These are phyloP conservation scores for Mucor velutinosus DNA, from an alignment of 371 early-diverging fungal genomes.

Conservation along the genomic window DNA sequence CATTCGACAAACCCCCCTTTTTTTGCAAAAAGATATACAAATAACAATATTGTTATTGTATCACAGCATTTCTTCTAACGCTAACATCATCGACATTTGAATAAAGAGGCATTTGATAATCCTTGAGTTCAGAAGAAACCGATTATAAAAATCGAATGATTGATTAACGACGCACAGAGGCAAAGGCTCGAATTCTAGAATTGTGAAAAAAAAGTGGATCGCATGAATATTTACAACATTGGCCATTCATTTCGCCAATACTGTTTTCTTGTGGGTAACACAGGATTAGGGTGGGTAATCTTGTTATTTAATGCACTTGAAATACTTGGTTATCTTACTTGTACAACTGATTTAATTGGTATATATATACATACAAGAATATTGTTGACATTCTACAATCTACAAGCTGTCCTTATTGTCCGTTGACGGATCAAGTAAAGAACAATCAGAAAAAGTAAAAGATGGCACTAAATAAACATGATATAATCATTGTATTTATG, in stretches of 20 bases:
- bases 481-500: neutral
- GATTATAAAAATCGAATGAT: neutral
- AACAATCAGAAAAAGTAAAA: neutral
- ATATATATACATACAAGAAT: neutral
- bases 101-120: neutral
- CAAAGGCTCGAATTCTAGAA: neutral
- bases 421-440: neutral
- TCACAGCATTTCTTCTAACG: neutral
- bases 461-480: neutral
- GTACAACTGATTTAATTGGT: neutral
- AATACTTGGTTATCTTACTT: neutral
- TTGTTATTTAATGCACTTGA: neutral
- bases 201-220: neutral
- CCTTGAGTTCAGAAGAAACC: neutral
- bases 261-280: constrained; percentile 6
- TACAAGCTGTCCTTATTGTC: neutral
- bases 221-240: constrained; percentile 3
- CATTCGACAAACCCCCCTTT: neutral
- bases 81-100: neutral
- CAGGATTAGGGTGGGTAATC: constrained; percentile 3
- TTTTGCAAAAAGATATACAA: neutral
- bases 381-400: neutral
- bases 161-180: neutral
- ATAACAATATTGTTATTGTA: constrained; percentile 3
- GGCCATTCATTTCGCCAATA: neutral